Evolutionary conservation across 805 yeast genomes (phyloP), one percentile per base, ranked within the genome.

Genomic region (Cyberlindnera samutprakarnensis): DNA sequence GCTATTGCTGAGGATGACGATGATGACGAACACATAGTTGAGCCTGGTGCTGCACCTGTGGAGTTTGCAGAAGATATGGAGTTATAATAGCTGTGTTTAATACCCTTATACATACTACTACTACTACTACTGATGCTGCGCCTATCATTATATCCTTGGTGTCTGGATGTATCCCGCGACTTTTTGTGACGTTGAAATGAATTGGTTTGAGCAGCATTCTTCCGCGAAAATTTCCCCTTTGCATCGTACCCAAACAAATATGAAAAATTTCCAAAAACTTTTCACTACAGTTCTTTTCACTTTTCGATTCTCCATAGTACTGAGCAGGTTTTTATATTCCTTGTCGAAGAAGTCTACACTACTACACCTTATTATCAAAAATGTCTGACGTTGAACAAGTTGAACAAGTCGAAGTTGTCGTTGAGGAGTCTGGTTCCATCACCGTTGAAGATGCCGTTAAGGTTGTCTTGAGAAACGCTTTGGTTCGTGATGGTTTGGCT

Each of bases 401-500:
- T 67, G 78, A 71, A 67, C 75, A 72, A 61, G 80, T 79, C 64
- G 83, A 79, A 64, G 90, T 79, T 70, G 85, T 79, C 66, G 90
- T 75, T 64, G 81, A 78, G 64, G 88, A 86, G 69, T 68, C 88
- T 60, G 85, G 86, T 49, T 78, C 87, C 59, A 78, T 90, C 72
- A 76, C 97, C 67, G 82, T 92, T 56, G 97, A 94, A 76, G 98
- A 92, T 66, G 95, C 96, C 66, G 76, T 92, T 68, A 86, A 87
- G 76, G 92, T 85, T 63, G 97, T 92, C 64, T 81, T 92, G 66
- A 88, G 95, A 81, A 87, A 92, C 68, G 79, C 99, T 56, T 79
- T 92, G 66, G 84, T 90, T 62, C 94, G 87, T 77, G 96, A 90
- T 68, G 98, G 99, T 73, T 85, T 92, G 71, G 97, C 97, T 68